Evolutionary conservation across 1,284 basidiomycete species (phyloP), one percentile per base, ranked within the genome.

Genomic region (Austroboletus niveus): DNA sequence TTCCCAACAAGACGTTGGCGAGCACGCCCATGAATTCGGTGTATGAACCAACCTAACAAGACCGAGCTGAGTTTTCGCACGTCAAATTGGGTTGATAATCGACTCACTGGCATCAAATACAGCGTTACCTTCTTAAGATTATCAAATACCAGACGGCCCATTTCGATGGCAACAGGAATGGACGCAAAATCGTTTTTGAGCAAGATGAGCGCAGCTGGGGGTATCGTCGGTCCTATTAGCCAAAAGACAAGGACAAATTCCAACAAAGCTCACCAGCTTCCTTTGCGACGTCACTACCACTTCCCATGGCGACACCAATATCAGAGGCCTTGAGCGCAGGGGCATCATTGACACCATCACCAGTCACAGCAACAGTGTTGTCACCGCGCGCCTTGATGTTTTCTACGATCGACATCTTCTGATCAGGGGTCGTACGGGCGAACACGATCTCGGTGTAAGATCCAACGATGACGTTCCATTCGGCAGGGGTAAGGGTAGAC

Each of bases 241-340:
- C 5, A 41, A 30, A 42, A 5, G 8, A 36, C 7, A n/a, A 7
- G 5, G 32, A 7, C 15, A 20, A 6, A 20, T 15, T 24, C 38
- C 32, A 14, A 55, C 66, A 30, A 8, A 6, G 7, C 29, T 6
- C 39, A 71, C 72, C 72, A n/a, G 73, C 73, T 60, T 79, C 76
- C 52, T 92, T 92, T 34, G 90, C 89, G 6, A 92, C 90, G 60
- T 93, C 90, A 0, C 89, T 92, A 42, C 89, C 90, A 48, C 82
- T 83, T 36, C 90, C 90, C 90, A 93, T 92, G 12, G 87, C 84
- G 42, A 93, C 87, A 57, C 90, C 90, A 55, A 93, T 92, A 62
- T 92, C 89, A 5, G 89, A 87, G 69, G 88, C 89, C 64, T 90
- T 90, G 57, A 93, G 43, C 58, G 71, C 53, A 57, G 81, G 79